Percentiles rank a stretch among this genome's conserved stretches.
These are phyloP conservation scores for Themeda triandra DNA, from an alignment of 176 grass and related monocot species.

Conservation along the genomic window DNA sequence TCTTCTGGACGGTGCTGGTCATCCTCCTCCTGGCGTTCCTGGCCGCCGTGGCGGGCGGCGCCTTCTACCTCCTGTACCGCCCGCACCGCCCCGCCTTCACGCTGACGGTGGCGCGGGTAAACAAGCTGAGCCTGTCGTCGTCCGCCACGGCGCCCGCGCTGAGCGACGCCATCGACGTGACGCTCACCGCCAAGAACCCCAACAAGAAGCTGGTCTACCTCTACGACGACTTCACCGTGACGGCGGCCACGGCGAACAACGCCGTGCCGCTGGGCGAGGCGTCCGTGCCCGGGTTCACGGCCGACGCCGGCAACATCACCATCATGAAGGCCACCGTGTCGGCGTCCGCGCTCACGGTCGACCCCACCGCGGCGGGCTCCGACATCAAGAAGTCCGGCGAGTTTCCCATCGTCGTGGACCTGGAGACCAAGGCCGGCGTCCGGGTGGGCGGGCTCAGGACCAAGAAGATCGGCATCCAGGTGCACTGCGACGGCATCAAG, in stretches of 20 bases:
- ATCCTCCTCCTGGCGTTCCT: constrained; percentile 69
- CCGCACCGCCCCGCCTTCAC: constrained; percentile 87
- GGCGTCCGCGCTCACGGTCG: constrained; percentile 51
- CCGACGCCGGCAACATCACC: constrained; percentile 73
- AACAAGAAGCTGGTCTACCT: constrained; percentile 93
- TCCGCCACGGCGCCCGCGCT: constrained; percentile 49
- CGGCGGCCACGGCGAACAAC: constrained; percentile 48
- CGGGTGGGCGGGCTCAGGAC: constrained; percentile 65
- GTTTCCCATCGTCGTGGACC: constrained; percentile 58
- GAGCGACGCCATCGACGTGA: constrained; percentile 66
- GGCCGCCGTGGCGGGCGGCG: constrained; percentile 59
- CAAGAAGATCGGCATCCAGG: constrained; percentile 77
- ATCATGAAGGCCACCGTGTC: constrained; percentile 58
- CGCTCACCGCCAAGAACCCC: constrained; percentile 70
- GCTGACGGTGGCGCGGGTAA: constrained; percentile 50
- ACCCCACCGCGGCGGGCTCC: constrained; percentile 56
- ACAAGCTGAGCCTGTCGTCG: constrained; percentile 61
- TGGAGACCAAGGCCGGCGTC: constrained; percentile 91
- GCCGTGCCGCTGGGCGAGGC: constrained; percentile 70
- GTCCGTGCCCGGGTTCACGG: constrained; percentile 63
- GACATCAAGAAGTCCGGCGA: constrained; percentile 81
- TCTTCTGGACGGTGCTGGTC: constrained; percentile 61
- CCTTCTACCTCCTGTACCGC: constrained; percentile 87
- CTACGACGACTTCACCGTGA: constrained; percentile 80
- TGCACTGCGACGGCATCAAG: constrained; percentile 70